phyloP scores from a whole-genome alignment of 2,329 filamentous ascomycete genomes.

The Exophiala bonariae region DNA sequence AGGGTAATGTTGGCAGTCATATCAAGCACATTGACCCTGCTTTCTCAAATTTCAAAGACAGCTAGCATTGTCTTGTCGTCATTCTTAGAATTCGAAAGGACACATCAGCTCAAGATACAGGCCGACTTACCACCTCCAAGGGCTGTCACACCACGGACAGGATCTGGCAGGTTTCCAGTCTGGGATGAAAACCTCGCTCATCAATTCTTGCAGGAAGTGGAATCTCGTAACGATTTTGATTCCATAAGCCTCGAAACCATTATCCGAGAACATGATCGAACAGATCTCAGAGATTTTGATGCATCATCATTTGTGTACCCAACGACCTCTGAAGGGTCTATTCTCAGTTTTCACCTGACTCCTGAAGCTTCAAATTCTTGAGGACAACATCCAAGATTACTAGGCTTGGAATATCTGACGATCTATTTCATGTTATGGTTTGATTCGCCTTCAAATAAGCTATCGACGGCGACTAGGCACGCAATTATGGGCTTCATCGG shows the following conservation, averaged over 20 bases:
- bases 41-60: slow-evolving; percentile 9
- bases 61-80: slow-evolving; percentile 6
- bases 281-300: too few relatives aligned
- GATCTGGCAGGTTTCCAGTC: neutral
- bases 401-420: too few relatives aligned
- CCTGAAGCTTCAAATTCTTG: too few relatives aligned
- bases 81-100: neutral
- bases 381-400: too few relatives aligned
- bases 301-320: too few relatives aligned
- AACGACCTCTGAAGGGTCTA: too few relatives aligned
- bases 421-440: too few relatives aligned
- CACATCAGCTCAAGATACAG: neutral
- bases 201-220: slow-evolving; percentile 8
- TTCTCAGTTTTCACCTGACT: too few relatives aligned
- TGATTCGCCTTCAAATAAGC: too few relatives aligned
- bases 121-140: neutral
- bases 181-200: slow-evolving; percentile 1
- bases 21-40: neutral
- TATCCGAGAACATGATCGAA: neutral
- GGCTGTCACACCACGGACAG: neutral
- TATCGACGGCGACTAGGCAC: too few relatives aligned
- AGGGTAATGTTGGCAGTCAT: slow-evolving; percentile 10
- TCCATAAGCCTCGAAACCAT: slow-evolving; percentile 1
- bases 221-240: slow-evolving; percentile 1
- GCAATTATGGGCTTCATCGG: too few relatives aligned